phyloP scores from a whole-genome alignment of 2,329 filamentous ascomycete genomes.

The Paecilomyces dactylethromorphus region DNA sequence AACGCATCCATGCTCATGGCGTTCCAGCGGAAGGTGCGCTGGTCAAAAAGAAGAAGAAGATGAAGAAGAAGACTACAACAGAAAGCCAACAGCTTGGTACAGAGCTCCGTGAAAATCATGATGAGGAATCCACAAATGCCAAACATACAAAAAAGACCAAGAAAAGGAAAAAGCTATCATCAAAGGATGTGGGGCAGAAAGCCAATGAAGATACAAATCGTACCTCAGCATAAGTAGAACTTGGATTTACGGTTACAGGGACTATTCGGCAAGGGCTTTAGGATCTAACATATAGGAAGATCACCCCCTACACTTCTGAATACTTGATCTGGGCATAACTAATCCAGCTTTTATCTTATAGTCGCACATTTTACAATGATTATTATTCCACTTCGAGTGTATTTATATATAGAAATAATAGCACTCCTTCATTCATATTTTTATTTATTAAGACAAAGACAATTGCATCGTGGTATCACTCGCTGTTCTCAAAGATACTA shows the following conservation, averaged over 20 bases:
- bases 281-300: neutral
- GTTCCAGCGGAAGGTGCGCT: constrained; percentile 40
- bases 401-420: neutral
- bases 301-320: neutral
- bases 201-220: neutral
- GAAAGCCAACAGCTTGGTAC: neutral
- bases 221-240: neutral
- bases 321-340: neutral
- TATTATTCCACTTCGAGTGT: neutral
- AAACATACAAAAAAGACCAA: constrained; percentile 6
- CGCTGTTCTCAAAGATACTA: neutral
- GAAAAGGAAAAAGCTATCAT: constrained; percentile 13
- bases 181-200: neutral
- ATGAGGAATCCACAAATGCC: neutral
- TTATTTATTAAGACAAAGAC: neutral
- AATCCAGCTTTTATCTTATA: neutral
- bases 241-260: neutral
- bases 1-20: constrained; percentile 44
- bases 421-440: neutral
- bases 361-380: neutral
- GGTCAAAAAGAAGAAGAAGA: constrained; percentile 54
- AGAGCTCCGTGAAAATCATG: neutral
- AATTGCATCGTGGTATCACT: neutral
- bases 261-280: neutral
- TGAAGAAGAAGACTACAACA: constrained; percentile 14